Conservation (phyloP, 345 rosid genomes). For the Cardamine resedifolia region DNA sequence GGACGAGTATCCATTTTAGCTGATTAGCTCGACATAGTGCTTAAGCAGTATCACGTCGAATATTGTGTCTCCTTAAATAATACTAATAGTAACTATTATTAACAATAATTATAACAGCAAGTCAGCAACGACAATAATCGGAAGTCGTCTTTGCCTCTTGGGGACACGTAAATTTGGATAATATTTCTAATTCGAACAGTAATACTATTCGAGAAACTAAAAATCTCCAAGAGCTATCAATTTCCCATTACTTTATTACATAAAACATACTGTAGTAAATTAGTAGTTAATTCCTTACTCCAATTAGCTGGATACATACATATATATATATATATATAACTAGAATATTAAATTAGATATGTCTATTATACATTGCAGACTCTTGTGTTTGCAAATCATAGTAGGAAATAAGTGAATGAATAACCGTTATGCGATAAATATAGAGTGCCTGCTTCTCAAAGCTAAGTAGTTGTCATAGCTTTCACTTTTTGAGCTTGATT, state of each 20-base stretch:
- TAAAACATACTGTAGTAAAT: neutral
- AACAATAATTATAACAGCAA: constrained; percentile 14
- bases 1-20: neutral
- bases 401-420: neutral
- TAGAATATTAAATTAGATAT: too few species aligned
- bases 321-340: too few species aligned
- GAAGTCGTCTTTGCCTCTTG: constrained; percentile 11
- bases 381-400: neutral
- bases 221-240: neutral
- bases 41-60: constrained; percentile 26
- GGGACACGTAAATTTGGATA: constrained; percentile 16
- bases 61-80: constrained; percentile 21
- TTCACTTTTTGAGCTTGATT: constrained; percentile 21
- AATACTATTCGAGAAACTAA: neutral
- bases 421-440: neutral
- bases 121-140: constrained; percentile 17
- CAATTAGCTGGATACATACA: neutral
- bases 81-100: neutral
- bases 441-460: constrained; percentile 32
- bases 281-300: neutral
- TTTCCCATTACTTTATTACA: neutral
- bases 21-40: constrained; percentile 32
- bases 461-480: constrained; percentile 28
- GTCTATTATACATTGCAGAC: neutral
- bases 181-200: neutral